Evolutionary conservation across 345 rosid genomes (phyloP).

Genomic region (Populus tremula): DNA sequence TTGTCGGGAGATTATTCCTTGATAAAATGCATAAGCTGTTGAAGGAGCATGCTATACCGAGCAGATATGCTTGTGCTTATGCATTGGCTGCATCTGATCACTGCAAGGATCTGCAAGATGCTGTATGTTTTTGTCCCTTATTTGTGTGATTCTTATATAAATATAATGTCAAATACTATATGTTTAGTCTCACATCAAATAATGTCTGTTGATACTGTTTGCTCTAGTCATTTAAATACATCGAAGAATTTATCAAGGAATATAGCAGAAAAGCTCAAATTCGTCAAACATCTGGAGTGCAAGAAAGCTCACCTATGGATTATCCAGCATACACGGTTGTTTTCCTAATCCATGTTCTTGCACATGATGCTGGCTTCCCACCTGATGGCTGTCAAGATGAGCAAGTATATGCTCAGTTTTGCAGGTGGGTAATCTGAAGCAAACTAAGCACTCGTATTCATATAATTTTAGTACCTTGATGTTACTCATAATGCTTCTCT

Average conservation of each 20-base stretch:
- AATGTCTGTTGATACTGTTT: conserved; percentile 24
- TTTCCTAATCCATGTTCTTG: conserved; percentile 81
- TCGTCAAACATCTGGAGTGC: conserved; percentile 38
- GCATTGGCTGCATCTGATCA: conserved; percentile 54
- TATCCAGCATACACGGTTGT: conserved; percentile 71
- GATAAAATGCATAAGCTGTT: conserved; percentile 60
- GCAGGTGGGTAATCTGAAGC: conserved; percentile 43
- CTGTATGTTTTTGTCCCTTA: conserved; percentile 41
- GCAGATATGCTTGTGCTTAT: conserved; percentile 81
- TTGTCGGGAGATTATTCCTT: conserved; percentile 54
- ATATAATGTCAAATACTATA: not conserved
- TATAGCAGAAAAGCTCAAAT: conserved; percentile 48
- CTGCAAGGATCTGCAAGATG: conserved; percentile 56
- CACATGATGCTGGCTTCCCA: conserved; percentile 68
- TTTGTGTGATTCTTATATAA: not conserved
- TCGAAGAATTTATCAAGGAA: conserved; percentile 64
- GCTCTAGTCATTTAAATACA: conserved; percentile 58
- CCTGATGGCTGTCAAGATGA: conserved; percentile 66
- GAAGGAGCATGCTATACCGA: conserved; percentile 60
- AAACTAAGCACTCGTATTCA: conserved; percentile 1
- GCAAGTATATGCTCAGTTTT: conserved; percentile 55
- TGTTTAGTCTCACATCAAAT: conserved; percentile 7
- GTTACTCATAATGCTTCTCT: conserved; percentile 22
- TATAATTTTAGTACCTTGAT: not conserved
- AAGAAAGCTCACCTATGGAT: conserved; percentile 51